Evolutionary conservation across 108 stramenopile genomes (phyloP), one percentile per base, ranked within the genome.

Genomic region (Cyclotella atomus): DNA sequence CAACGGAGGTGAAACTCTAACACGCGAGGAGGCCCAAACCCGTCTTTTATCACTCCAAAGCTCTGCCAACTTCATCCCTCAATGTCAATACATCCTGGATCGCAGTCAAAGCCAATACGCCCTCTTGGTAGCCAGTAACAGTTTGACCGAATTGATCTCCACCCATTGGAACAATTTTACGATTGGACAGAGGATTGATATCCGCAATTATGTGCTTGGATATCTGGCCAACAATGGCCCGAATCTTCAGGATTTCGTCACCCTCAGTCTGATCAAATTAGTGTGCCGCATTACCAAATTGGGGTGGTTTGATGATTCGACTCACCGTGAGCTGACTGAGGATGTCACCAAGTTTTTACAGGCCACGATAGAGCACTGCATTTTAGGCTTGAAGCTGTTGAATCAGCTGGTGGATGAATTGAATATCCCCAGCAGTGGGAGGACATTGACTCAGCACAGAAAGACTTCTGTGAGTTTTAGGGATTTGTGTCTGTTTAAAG

Each of bases 251-350:
- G 95, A 97, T 77, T 98, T 96, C 71, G 96, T 98, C 28, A 77
- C 83, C 36, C 86, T 86, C 9, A 65, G 77, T 45, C 88, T 98
- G 59, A 92, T 98, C 73, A 93, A 97, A 78, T 84, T 99, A 25
- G 93, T 97, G 16, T 97, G 97, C 77, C 93, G 98, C 59, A 97
- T 98, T 70, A 99, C 97, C 71, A 99, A 99, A 83, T 78, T 98
- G 34, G 97, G 97, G 3, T 99, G 98, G 98, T 98, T 98, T 70
- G 97, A 98, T 68, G 97, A 98, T 76, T 62, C 81, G 30, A 84
- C 89, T 14, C 95, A 96, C 78, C 79, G 98, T 46, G 97, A 98
- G 68, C 70, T 99, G 47, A 91, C 95, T 7, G 96, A 97, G 54
- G 97, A 98, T 59, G 95, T 97, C 12, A 95, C 91, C 71, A 97